phyloP scores from a whole-genome alignment of 1,139 yeast species.

The Candida tropicalis region DNA sequence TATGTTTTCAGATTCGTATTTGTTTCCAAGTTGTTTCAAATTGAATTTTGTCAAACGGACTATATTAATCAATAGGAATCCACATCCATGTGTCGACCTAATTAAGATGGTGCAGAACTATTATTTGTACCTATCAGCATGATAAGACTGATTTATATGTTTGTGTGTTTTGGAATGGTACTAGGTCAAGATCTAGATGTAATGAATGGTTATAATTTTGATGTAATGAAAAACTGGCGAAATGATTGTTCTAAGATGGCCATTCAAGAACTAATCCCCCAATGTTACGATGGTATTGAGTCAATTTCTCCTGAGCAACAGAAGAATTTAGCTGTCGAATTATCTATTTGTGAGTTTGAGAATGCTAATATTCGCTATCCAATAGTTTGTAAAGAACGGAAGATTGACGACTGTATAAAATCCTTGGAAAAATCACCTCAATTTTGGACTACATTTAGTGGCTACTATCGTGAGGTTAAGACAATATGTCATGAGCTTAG shows the following conservation, averaged over 20 bases:
- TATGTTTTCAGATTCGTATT: too few relatives aligned
- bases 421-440: conserved; percentile 48
- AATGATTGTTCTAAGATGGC: conserved; percentile 31
- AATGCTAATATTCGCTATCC: conserved; percentile 45
- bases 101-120: too few relatives aligned
- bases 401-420: conserved; percentile 37
- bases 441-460: conserved; percentile 65
- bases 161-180: background rate
- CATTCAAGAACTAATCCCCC: conserved; percentile 25
- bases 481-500: conserved; percentile 53
- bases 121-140: too few relatives aligned
- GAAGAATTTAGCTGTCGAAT: conserved; percentile 46
- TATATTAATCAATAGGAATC: too few relatives aligned
- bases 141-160: background rate
- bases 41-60: too few relatives aligned
- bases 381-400: conserved; percentile 24
- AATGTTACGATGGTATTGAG: conserved; percentile 38
- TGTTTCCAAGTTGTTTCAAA: background rate
- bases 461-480: conserved; percentile 53
- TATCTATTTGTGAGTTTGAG: conserved; percentile 58
- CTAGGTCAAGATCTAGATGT: background rate
- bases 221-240: conserved; percentile 9
- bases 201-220: background rate
- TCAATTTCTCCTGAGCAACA: conserved; percentile 29
- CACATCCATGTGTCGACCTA: too few relatives aligned